Base-by-base conservation (phyloP, 2,329 filamentous ascomycete species). In the Colletotrichum sp. region DNA sequence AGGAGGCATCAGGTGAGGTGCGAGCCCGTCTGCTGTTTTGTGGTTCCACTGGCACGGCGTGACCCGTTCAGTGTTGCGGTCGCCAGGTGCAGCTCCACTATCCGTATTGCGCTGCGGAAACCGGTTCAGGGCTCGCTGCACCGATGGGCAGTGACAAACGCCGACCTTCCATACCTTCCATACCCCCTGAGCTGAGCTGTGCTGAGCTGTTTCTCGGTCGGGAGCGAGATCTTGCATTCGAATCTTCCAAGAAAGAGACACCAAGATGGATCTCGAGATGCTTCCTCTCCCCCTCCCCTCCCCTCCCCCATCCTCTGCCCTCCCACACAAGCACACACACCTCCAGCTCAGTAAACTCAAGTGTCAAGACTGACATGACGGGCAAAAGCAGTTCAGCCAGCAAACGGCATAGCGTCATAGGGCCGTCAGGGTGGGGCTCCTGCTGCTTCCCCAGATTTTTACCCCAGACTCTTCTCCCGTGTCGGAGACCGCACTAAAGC, bases 361-460 rank as follows among this genome's bases (percentile, higher is more conserved):
- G 21, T 59, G 32, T 66, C 63, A 52, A 24, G 26, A 52, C 44
- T 52, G 44, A 52, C 44, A 21, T 12, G 44, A 52, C 44, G 44
- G n/a, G 44, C 44, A 21, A 13, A 13, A 52, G 63, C 63, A 66
- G 26, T 18, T 49, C 36, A 18, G 16, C n/a, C 67, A 49, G 12
- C 44, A 57, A 24, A 49, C 36, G 66, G 24, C 10, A 44, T 21
- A 24, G 34, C 36, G 68, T 63, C 57, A 52, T 63, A 26, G 26
- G 36, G 57, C 32, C 32, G 24, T 59, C 28, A 57, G 28, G 24
- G 66, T 69, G 66, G 66, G 66, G 13, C 49, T 52, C 18, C 18
- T n/a, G 72, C 75, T 44, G 21, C 30, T 76, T 75, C 75, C 75
- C 75, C 75, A 75, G 75, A 75, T 67, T 76, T 74, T 71, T 76